Conservation (phyloP, 441 rosid species). For the Gossypium gossypioides region DNA sequence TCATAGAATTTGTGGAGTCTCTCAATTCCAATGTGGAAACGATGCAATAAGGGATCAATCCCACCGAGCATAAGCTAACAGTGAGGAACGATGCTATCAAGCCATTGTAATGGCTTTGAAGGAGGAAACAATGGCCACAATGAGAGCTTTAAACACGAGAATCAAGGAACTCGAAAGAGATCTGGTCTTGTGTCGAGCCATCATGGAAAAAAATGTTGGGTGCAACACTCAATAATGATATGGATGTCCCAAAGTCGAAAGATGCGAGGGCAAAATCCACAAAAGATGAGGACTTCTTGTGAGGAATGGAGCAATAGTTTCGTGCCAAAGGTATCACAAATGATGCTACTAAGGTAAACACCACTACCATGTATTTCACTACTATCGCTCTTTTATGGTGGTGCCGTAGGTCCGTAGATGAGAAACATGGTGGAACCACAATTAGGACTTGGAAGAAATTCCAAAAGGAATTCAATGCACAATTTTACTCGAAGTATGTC, state of each 20-base stretch:
- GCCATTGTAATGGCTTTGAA: neutral
- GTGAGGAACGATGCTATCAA: neutral
- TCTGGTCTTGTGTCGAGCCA: neutral
- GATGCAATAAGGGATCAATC: neutral
- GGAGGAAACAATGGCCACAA: neutral
- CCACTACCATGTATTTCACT: neutral
- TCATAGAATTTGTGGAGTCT: neutral
- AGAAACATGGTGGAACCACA: neutral
- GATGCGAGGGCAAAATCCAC: neutral
- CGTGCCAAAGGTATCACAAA: neutral
- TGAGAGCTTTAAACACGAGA: neutral
- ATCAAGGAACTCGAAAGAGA: neutral
- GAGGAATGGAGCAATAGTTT: neutral
- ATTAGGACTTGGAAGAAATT: neutral
- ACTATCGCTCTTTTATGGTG: neutral
- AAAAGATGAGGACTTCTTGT: neutral
- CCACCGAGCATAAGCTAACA: neutral
- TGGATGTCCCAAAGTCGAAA: neutral
- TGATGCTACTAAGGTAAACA: neutral
- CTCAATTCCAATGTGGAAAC: neutral
- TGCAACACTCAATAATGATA: neutral
- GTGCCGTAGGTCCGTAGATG: neutral
- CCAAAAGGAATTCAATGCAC: neutral
- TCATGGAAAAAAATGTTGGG: neutral
- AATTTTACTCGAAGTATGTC: neutral